Evolutionary conservation across 345 rosid species (phyloP), one percentile per base, ranked within the genome.

Genomic region (Eucalyptus tenuipes): DNA sequence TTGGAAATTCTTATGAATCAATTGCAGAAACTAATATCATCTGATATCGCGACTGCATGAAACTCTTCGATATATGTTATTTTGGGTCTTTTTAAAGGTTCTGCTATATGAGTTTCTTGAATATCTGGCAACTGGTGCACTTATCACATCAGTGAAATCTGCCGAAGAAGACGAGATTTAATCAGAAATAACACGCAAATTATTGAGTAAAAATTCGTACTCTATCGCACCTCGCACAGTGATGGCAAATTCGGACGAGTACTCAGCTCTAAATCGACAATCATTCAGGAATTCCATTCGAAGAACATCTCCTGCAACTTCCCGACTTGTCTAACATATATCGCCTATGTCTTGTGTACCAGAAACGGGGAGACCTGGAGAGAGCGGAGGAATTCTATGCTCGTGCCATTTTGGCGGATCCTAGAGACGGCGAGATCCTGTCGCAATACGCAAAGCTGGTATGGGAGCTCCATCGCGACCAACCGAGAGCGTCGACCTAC

Each of bases 331-430:
- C 33, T 14, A 50, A 47, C 20, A 50, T n/a, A 49, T 7, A 22
- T 33, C 9, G 52, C 40, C 66, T 20, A 18, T 24, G 22, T 81
- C 45, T 44, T 75, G 29, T 90, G 10, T 71, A 45, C 61, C 95
- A 95, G 96, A 81, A 91, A 13, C 92, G 92, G 87, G 50, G 88
- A 61, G 94, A 94, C 45, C 90, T 92, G 82, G 29, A 87, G 52
- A 90, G 91, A 87, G 97, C 96, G 7, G 94, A 93, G 88, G 95
- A 91, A 86, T 93, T 91, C 68, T 94, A 92, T 90, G 88, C 92
- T 45, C 89, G 95, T 57, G 96, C 97, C 44, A 92, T 94, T 17
- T 71, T 94, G 61, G 92, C 90, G 47, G 95, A 94, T 89, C 96
- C 97, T 6, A 49, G 64, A 52, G 96, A 95, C 7, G 96, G 96